Conservation (phyloP, 23 red algal species). For the Cyanidioschyzon merolae region DNA sequence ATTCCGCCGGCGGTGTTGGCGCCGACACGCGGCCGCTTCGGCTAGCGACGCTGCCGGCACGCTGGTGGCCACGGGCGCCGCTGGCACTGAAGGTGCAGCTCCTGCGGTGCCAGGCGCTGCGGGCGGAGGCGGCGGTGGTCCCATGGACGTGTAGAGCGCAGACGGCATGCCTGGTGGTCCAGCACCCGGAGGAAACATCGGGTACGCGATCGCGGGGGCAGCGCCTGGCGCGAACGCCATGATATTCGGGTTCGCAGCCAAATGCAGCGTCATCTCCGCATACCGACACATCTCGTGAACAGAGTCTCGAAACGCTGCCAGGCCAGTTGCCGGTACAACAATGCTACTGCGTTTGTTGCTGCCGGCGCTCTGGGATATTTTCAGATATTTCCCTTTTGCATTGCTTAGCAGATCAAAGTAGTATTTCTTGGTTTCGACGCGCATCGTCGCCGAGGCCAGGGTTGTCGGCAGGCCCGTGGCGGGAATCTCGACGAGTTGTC, state of each 20-base stretch:
- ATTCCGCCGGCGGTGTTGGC: too few species aligned
- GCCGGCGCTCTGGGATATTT: constrained; percentile 44
- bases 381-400: constrained; percentile 52
- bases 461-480: constrained; percentile 7
- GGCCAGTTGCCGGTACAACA: neutral
- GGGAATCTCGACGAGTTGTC: constrained; percentile 10
- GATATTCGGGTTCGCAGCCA: neutral
- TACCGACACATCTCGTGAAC: constrained; percentile 14
- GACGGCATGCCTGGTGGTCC: neutral
- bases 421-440: constrained; percentile 47
- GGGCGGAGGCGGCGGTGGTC: neutral
- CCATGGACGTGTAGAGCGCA: neutral
- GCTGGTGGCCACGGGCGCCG: neutral
- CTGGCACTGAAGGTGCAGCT: neutral
- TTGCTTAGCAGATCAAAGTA: constrained; percentile 63
- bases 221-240: neutral
- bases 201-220: constrained; percentile 6
- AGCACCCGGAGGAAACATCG: neutral
- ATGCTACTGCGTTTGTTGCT: constrained; percentile 13
- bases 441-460: constrained; percentile 29
- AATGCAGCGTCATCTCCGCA: neutral
- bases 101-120: neutral
- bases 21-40: neutral
- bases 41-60: neutral
- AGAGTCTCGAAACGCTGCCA: neutral